Evolutionary conservation across 805 yeast species (phyloP).

Genomic region (Candida corydali): DNA sequence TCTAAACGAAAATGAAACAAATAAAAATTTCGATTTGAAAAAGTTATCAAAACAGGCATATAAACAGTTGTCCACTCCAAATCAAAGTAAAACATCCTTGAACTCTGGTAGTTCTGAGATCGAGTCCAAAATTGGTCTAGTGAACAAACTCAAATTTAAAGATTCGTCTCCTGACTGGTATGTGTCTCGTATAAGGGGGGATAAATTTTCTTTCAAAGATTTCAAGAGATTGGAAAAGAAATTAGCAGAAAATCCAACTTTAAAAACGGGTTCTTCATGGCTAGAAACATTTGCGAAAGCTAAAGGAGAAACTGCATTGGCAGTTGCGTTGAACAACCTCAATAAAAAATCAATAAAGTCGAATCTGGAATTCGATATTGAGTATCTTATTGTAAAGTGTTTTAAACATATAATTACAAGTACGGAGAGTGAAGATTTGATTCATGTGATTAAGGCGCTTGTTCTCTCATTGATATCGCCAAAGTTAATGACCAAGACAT

Average conservation of each 20-base stretch:
- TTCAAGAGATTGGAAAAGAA: conserved; percentile 32
- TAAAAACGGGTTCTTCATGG: conserved; percentile 24
- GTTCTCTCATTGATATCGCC: conserved; percentile 38
- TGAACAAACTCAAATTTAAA: conserved; percentile 20
- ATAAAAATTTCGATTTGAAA: conserved; percentile 32
- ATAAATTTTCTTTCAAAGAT: conserved; percentile 28
- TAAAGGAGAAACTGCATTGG: conserved; percentile 42
- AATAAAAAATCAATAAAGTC: conserved; percentile 41
- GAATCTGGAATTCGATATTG: conserved; percentile 41
- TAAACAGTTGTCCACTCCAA: background rate
- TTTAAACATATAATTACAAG: conserved; percentile 30
- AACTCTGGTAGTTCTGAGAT: conserved; percentile 7
- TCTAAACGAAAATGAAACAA: conserved; percentile 37
- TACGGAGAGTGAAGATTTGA: conserved; percentile 3
- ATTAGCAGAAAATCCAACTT: conserved; percentile 18
- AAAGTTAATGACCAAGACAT: conserved; percentile 33
- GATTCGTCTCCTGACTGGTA: conserved; percentile 42
- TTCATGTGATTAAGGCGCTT: conserved; percentile 20
- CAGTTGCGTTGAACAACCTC: conserved; percentile 33
- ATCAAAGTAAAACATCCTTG: too few relatives aligned
- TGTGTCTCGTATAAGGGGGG: conserved; percentile 33
- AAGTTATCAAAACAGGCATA: conserved; percentile 13
- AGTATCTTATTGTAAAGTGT: conserved; percentile 34
- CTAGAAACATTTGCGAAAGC: conserved; percentile 29
- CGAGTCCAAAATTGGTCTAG: background rate